A percentile compares a stretch with the other conserved stretches of the same genome.
phyloP scores from a whole-genome alignment of 257 asterid species.

The Primulina tabacum region DNA sequence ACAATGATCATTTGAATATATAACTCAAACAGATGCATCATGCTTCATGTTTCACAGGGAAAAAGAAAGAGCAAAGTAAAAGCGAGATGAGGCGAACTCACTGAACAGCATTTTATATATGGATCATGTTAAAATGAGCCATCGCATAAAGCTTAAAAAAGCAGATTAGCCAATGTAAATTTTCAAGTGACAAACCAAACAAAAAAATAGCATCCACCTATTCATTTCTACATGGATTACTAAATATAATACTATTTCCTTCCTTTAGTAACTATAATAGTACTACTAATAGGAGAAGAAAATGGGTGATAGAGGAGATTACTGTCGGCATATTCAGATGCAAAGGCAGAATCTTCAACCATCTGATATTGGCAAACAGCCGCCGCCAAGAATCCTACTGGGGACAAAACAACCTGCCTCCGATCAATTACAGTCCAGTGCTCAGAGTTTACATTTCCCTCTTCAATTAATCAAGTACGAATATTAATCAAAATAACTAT shows the following conservation, averaged over 20 bases:
- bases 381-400: constrained; percentile 50
- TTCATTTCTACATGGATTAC: neutral
- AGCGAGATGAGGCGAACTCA: neutral
- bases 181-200: neutral
- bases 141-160: neutral
- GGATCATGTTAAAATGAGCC: neutral
- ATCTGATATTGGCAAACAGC: constrained; percentile 26
- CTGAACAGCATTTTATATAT: neutral
- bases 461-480: constrained; percentile 29
- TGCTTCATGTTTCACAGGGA: neutral
- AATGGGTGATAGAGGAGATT: constrained; percentile 27
- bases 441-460: constrained; percentile 36
- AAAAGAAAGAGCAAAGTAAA: too few relatives aligned
- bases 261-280: neutral
- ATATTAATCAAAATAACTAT: neutral
- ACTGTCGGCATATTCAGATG: constrained; percentile 86
- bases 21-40: neutral
- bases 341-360: constrained; percentile 43
- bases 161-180: neutral
- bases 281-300: neutral
- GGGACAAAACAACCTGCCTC: constrained; percentile 53
- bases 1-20: neutral
- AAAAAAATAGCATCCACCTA: neutral
- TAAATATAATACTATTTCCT: neutral
- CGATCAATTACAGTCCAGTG: constrained; percentile 41